Percentiles rank a stretch among this genome's conserved stretches.
phyloP scores from a whole-genome alignment of 805 yeast species.

The Ogataea parapolymorpha region DNA sequence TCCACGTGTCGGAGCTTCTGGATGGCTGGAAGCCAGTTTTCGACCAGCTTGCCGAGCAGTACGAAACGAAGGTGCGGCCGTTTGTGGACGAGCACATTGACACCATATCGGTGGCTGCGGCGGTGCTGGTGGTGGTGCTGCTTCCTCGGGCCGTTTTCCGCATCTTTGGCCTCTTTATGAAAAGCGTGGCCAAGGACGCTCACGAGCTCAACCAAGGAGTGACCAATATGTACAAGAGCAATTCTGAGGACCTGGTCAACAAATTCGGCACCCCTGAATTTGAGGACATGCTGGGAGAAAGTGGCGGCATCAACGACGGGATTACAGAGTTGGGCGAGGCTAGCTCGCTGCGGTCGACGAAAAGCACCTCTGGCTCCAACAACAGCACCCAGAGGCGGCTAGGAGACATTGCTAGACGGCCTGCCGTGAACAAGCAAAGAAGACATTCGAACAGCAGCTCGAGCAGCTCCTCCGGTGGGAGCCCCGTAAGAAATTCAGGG shows the following conservation, averaged over 20 bases:
- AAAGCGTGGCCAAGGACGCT: conserved; percentile 23
- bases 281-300: conserved; percentile 21
- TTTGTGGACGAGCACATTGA: conserved; percentile 15
- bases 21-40: conserved; percentile 17
- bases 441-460: conserved; percentile 6
- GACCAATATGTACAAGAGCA: conserved; percentile 23
- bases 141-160: conserved; percentile 15
- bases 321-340: conserved; percentile 19
- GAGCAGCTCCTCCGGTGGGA: conserved; percentile 2
- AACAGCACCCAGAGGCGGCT: conserved; percentile 10
- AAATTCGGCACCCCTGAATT: conserved; percentile 19
- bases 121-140: conserved; percentile 12
- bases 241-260: conserved; percentile 11
- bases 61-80: conserved; percentile 12
- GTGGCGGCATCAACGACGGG: conserved; percentile 27
- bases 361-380: conserved; percentile 5
- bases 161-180: conserved; percentile 13
- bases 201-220: conserved; percentile 24
- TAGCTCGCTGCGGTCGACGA: conserved; percentile 6
- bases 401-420: neutral
- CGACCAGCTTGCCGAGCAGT: conserved; percentile 15
- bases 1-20: conserved; percentile 11
- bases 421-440: neutral
- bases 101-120: conserved; percentile 13
- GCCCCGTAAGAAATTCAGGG: conserved; percentile 16